Evolutionary conservation across 1,284 basidiomycete species (phyloP).

Genomic region (Kalmanozyma brasiliensis): DNA sequence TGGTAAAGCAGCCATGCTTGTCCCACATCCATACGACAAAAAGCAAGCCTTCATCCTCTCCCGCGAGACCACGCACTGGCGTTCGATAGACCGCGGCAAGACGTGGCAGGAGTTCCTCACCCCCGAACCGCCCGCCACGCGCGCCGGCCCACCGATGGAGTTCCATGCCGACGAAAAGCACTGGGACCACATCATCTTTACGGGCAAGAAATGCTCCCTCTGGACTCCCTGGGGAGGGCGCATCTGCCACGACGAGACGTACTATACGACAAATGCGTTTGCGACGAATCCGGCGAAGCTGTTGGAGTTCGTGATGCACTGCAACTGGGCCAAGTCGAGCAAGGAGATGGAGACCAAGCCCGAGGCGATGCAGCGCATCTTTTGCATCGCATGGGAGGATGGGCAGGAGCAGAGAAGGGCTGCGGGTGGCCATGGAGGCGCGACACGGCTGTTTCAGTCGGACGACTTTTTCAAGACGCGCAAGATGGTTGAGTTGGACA

Average conservation of each 20-base stretch:
- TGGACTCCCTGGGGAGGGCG: slow-evolving; percentile 60
- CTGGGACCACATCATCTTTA: slow-evolving; percentile 61
- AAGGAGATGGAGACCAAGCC: slow-evolving; percentile 41
- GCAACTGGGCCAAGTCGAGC: slow-evolving; percentile 65
- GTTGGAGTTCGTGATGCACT: slow-evolving; percentile 61
- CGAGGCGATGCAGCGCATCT: slow-evolving; percentile 54
- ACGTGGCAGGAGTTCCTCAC: slow-evolving; percentile 64
- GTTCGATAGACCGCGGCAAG: slow-evolving; percentile 59
- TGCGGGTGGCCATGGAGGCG: background rate
- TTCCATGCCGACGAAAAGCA: slow-evolving; percentile 64
- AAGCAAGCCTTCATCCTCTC: slow-evolving; percentile 62
- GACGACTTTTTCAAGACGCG: slow-evolving; percentile 62
- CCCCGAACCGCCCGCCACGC: slow-evolving; percentile 53
- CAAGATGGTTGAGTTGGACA: slow-evolving; percentile 53
- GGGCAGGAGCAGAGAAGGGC: slow-evolving; percentile 13
- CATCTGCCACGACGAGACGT: slow-evolving; percentile 68
- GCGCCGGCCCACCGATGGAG: slow-evolving; percentile 56
- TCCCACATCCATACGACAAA: slow-evolving; percentile 88
- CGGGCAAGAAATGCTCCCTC: slow-evolving; percentile 56
- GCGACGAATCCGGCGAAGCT: slow-evolving; percentile 48
- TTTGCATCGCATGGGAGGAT: slow-evolving; percentile 66
- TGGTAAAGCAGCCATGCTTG: slow-evolving; percentile 77
- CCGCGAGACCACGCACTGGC: slow-evolving; percentile 57
- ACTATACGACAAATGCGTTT: slow-evolving; percentile 63
- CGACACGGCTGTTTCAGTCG: slow-evolving; percentile 55